Evolutionary conservation across 306 rosid genomes (phyloP), one percentile per base, ranked within the genome.

Genomic region (Cucumis melo): DNA sequence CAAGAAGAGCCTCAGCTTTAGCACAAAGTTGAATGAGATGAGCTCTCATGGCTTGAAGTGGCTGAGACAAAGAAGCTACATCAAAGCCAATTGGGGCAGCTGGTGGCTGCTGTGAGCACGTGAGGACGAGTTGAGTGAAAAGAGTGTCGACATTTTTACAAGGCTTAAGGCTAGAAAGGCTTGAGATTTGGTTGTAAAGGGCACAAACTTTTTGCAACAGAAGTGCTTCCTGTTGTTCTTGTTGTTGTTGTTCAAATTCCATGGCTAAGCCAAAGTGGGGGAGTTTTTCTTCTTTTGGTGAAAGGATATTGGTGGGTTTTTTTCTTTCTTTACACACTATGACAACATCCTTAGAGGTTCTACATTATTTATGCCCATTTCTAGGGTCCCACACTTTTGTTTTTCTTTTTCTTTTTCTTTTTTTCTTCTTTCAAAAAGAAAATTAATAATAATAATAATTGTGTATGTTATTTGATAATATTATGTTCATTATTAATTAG

Each of bases 71-170:
- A 0, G 85, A 85, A 27, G 87, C 63, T 6, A 88, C 84, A 59
- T 91, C 92, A 36, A 91, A 85, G 56, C 76, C 73, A 51, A 2
- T 8, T 10, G 91, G 87, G 29, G 91, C 65, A 6, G n/a, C n/a
- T n/a, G 91, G 87, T 16, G 91, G 91, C 2, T 27, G 29, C 29
- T 27, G 29, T 73, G 81, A 88, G 86, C 97, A 89, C 75, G 91
- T 80, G 73, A 81, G 84, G 24, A 91, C 97, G 27, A 91, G 88
- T 56, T 92, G 54, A 21, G 96, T 92, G 88, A 90, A 90, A 55
- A 92, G 89, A 3, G 29, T 90, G 92, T 90, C 88, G 82, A 92
- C 96, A 87, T 90, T 80, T 42, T 88, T 82, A 77, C 81, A 81
- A 23, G 97, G 97, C 78, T 84, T 87, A 21, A 90, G 96, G 71